Conservation (phyloP, 1,284 basidiomycete genomes). For the Termitomyces sp. region DNA sequence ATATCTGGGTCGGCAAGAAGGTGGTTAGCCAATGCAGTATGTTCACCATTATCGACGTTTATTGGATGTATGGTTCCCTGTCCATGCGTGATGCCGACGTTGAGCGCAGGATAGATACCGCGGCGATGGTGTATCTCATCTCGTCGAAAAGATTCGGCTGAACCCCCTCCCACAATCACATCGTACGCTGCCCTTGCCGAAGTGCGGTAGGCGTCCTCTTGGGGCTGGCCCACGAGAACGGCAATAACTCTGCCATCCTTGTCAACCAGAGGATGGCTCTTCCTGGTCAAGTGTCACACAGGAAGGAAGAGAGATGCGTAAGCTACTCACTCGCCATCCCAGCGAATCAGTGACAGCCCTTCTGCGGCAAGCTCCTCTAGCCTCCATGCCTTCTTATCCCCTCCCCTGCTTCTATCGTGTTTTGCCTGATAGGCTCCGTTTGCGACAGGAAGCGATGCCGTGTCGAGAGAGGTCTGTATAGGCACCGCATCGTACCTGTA, state of each 20-base stretch:
- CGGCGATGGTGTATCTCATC: not conserved
- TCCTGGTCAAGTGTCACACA: too few relatives aligned
- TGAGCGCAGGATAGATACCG: constrained; percentile 8
- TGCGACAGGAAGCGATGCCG: not conserved
- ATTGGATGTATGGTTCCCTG: too few relatives aligned
- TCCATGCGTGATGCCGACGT: constrained; percentile 20
- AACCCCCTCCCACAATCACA: not conserved
- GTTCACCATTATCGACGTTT: too few relatives aligned
- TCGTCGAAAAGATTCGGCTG: not conserved
- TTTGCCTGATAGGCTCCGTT: not conserved
- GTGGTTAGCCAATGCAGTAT: too few relatives aligned
- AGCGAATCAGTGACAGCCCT: not conserved
- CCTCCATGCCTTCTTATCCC: not conserved
- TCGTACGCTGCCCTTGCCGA: not conserved
- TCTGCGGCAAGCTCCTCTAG: not conserved
- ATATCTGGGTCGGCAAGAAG: too few relatives aligned
- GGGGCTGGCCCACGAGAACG: not conserved
- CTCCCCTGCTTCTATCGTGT: not conserved
- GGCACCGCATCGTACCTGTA: too few relatives aligned
- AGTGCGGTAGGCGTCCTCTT: not conserved
- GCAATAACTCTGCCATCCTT: not conserved
- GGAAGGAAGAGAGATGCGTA: too few relatives aligned
- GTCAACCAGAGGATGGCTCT: not conserved
- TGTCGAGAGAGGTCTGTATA: not conserved
- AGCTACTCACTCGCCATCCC: not conserved